Conservation (phyloP, 345 rosid genomes). For the Alliaria petiolata region DNA sequence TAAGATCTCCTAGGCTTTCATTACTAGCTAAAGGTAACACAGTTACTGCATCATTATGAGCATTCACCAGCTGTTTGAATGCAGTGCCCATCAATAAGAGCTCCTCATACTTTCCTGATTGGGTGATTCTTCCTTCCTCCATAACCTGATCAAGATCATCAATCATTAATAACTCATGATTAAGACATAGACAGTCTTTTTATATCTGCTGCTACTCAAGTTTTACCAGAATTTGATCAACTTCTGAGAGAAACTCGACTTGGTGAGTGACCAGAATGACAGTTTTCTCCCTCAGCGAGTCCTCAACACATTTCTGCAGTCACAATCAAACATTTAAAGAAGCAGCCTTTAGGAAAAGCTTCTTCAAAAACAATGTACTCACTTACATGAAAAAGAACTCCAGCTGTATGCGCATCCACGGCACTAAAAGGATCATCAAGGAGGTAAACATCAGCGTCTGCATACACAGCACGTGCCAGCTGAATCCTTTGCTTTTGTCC, state of each 20-base stretch:
- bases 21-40: conserved; percentile 33
- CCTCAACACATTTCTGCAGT: conserved; percentile 73
- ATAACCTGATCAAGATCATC: conserved; percentile 44
- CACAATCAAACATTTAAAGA: conserved; percentile 1
- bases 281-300: conserved; percentile 49
- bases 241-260: conserved; percentile 74
- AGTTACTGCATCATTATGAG: conserved; percentile 58
- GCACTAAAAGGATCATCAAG: conserved; percentile 88
- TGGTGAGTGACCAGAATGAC: conserved; percentile 80
- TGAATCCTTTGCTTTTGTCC: conserved; percentile 89
- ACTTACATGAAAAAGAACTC: conserved; percentile 61
- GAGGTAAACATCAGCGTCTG: conserved; percentile 68
- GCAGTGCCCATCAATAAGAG: conserved; percentile 51
- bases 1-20: conserved; percentile 26
- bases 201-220: not conserved
- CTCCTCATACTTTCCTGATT: conserved; percentile 59
- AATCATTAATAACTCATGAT: not conserved
- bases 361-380: not conserved
- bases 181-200: not conserved
- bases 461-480: conserved; percentile 75
- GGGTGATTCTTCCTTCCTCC: conserved; percentile 56
- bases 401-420: conserved; percentile 82
- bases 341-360: not conserved
- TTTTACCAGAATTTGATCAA: conserved; percentile 59
- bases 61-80: conserved; percentile 69